Base-by-base conservation (phyloP, 371 early-diverging fungal genomes). In the Lichtheimia hyalospora region DNA sequence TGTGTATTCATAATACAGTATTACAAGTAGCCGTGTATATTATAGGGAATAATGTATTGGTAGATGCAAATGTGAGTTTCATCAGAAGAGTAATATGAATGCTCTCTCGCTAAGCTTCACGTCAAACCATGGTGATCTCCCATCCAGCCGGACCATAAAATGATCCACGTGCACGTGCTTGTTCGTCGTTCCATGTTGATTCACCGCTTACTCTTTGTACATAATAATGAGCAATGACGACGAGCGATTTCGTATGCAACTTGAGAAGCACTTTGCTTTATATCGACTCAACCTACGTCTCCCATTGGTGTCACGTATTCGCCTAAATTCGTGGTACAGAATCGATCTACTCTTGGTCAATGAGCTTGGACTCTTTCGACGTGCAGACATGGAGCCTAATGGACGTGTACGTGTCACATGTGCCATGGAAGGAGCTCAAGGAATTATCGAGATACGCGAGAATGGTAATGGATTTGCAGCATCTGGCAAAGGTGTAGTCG, bases 401-500 rank as follows among this genome's bases (percentile, higher is more conserved):
- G 74, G 72, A 14, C 61, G 54, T 40, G 69, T 79, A 1, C 48
- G 52, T 2, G 42, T 79, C 10, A 49, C 49, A 0, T 75, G 75
- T 39, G 60, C 66, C 8, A 8, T 74, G 14, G 46, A 46, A 14
- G 46, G 46, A 18, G 7, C 10, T 46, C 62, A 41, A 24, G 58
- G 46, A 25, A 43, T 57, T 4, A 46, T 43, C n/a, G 18, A 23
- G 18, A n/a, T 39, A 3, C 21, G 49, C 42, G 20, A 49, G 12
- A 18, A 49, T 41, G 46, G 62, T 3, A 27, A 79, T 25, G 84
- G 83, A 2, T 80, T 81, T 62, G 63, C 59, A 5, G 60, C 63
- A 5, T 61, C 71, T 3, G 79, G 83, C 5, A 76, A 68, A 54
- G 84, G 84, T 7, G 73, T 79, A 10, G 64, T 84, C 53, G 81